Evolutionary conservation across 2,329 filamentous ascomycete species (phyloP).

Genomic region (Fusarium oligoseptatum): DNA sequence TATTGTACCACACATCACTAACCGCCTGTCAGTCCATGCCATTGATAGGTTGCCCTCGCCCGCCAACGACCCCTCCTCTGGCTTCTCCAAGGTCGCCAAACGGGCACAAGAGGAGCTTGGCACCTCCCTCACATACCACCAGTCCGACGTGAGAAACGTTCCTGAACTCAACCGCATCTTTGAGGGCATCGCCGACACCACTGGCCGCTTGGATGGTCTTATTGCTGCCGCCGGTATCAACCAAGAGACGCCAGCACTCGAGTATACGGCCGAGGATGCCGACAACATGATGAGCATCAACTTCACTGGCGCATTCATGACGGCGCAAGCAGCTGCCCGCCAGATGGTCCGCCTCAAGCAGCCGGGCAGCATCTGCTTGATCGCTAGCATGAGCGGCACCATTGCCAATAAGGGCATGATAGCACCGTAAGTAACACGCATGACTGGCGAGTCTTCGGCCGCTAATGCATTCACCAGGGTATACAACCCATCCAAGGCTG

Average conservation of each 20-base stretch:
- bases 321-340: constrained; percentile 87
- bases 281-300: constrained; percentile 88
- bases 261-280: constrained; percentile 81
- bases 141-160: constrained; percentile 84
- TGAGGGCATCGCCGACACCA: constrained; percentile 74
- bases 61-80: constrained; percentile 56
- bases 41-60: constrained; percentile 73
- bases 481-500: constrained; percentile 84
- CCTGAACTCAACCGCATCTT: constrained; percentile 75
- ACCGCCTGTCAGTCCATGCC: constrained; percentile 69
- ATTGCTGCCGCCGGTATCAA: constrained; percentile 80
- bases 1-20: constrained; percentile 8
- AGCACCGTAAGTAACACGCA: constrained; percentile 64
- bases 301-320: constrained; percentile 87
- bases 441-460: neutral
- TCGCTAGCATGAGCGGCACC: constrained; percentile 78
- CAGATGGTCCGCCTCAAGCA: constrained; percentile 74
- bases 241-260: constrained; percentile 85
- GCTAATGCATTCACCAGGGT: constrained; percentile 58
- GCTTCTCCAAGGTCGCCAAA: constrained; percentile 75
- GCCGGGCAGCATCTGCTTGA: constrained; percentile 73
- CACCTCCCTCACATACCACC: constrained; percentile 78
- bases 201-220: constrained; percentile 83
- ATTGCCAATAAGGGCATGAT: constrained; percentile 73
- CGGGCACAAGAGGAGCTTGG: constrained; percentile 74